phyloP scores from a whole-genome alignment of 164 flowering plant genomes.

The Warburgia ugandensis region DNA sequence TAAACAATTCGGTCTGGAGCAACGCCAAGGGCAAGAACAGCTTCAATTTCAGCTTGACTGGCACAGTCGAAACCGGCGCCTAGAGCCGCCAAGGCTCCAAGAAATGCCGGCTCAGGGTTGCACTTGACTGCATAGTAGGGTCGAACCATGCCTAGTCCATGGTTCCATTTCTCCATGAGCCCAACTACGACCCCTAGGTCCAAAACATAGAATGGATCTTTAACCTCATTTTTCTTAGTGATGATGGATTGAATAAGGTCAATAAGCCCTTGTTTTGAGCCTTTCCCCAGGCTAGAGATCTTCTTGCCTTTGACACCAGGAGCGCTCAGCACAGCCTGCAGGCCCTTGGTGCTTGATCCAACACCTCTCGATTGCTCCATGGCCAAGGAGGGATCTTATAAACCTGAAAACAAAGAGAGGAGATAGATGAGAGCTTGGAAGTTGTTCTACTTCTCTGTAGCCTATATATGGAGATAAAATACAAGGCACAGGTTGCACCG shows the following conservation, averaged over 20 bases:
- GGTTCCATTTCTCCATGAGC: conserved; percentile 30
- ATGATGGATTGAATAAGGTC: conserved; percentile 25
- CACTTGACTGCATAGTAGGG: conserved; percentile 59
- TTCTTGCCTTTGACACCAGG: conserved; percentile 15
- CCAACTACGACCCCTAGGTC: conserved; percentile 30
- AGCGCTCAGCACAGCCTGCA: conserved; percentile 13
- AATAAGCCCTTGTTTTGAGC: conserved; percentile 14
- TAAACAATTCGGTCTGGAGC: conserved; percentile 37
- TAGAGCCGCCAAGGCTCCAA: conserved; percentile 37
- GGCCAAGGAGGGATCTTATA: too few relatives aligned
- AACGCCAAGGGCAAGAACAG: conserved; percentile 39
- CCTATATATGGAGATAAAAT: too few relatives aligned
- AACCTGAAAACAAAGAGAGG: too few relatives aligned
- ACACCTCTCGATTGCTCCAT: neutral
- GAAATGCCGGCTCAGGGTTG: conserved; percentile 36
- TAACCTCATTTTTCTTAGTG: conserved; percentile 15
- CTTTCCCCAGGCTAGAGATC: conserved; percentile 13
- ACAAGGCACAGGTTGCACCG: too few relatives aligned
- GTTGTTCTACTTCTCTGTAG: too few relatives aligned
- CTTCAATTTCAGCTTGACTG: conserved; percentile 42
- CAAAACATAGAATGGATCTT: conserved; percentile 42
- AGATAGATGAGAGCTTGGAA: too few relatives aligned
- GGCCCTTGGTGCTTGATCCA: conserved; percentile 6
- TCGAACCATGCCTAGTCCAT: conserved; percentile 23
- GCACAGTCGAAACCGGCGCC: conserved; percentile 48